These are phyloP conservation scores for Macaranga tanarius DNA, from an alignment of 441 rosid genomes.

Conservation along the genomic window DNA sequence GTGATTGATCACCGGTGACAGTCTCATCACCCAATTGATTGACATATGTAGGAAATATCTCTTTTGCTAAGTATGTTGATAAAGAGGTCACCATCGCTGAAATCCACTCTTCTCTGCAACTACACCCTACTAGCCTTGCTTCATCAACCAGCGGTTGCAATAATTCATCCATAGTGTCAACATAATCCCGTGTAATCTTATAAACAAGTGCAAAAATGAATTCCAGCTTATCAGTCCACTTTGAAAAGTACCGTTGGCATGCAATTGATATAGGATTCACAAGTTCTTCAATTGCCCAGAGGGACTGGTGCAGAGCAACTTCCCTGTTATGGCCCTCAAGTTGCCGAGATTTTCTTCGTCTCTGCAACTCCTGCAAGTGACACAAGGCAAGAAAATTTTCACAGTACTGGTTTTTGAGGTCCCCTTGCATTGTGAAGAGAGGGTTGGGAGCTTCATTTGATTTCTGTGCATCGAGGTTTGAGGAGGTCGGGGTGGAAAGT, in stretches of 20 bases:
- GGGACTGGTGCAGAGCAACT: slow-evolving; percentile 70
- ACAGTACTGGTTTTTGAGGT: slow-evolving; percentile 67
- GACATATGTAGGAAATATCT: slow-evolving; percentile 63
- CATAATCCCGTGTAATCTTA: slow-evolving; percentile 83
- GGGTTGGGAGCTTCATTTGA: slow-evolving; percentile 55
- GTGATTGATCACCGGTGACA: slow-evolving; percentile 38
- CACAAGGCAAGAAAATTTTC: slow-evolving; percentile 82
- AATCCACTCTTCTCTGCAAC: slow-evolving; percentile 95
- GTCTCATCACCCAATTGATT: slow-evolving; percentile 54
- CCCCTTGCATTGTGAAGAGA: slow-evolving; percentile 78
- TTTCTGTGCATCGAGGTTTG: slow-evolving; percentile 43
- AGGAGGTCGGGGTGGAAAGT: slow-evolving; percentile 57
- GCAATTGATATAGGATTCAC: slow-evolving; percentile 78
- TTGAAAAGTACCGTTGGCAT: slow-evolving; percentile 66
- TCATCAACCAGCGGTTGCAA: slow-evolving; percentile 93
- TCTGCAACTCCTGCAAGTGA: slow-evolving; percentile 75
- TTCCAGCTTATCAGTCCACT: slow-evolving; percentile 79
- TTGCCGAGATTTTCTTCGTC: slow-evolving; percentile 76
- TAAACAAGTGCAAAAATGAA: slow-evolving; percentile 83
- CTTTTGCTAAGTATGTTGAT: slow-evolving; percentile 71
- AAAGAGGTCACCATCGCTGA: slow-evolving; percentile 78
- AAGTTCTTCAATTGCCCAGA: slow-evolving; percentile 96
- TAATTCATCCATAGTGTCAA: slow-evolving; percentile 84
- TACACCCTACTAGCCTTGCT: slow-evolving; percentile 80
- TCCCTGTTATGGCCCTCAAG: slow-evolving; percentile 67